phyloP scores from a whole-genome alignment of 805 yeast species.

The Ascoidea tarda region DNA sequence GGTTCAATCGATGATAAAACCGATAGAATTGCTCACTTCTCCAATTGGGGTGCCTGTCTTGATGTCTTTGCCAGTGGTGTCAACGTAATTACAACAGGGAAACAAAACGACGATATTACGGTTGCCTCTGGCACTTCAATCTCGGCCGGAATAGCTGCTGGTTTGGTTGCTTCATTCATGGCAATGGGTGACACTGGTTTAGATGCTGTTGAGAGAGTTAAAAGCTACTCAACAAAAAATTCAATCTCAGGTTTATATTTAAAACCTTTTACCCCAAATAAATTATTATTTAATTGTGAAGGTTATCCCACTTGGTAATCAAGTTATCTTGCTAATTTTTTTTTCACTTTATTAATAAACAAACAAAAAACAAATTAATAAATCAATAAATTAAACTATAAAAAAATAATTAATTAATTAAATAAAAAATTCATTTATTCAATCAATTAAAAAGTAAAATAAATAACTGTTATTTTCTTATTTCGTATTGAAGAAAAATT shows the following conservation, averaged over 20 bases:
- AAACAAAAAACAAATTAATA: background rate
- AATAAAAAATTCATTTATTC: conserved; percentile 1
- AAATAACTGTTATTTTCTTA: background rate
- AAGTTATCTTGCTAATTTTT: background rate
- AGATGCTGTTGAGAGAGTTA: conserved; percentile 23
- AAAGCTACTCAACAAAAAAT: background rate
- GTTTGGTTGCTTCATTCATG: conserved; percentile 29
- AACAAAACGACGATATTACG: conserved; percentile 16
- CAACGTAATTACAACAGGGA: conserved; percentile 26
- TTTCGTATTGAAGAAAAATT: background rate
- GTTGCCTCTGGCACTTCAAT: conserved; percentile 34
- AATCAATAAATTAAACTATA: background rate
- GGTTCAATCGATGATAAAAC: conserved; percentile 24
- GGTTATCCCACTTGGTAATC: background rate
- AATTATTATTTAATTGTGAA: conserved; percentile 1
- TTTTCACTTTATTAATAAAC: background rate
- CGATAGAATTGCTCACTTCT: conserved; percentile 22
- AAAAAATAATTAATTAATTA: background rate
- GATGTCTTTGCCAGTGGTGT: conserved; percentile 38
- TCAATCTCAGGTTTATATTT: conserved; percentile 2
- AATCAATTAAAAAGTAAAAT: too few species aligned
- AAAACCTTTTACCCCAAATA: conserved; percentile 4
- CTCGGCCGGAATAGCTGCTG: conserved; percentile 31
- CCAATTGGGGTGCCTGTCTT: conserved; percentile 39
- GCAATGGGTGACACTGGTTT: conserved; percentile 22